Evolutionary conservation across 148 eudicot species (phyloP).

Genomic region (Salicornia ramosissima): DNA sequence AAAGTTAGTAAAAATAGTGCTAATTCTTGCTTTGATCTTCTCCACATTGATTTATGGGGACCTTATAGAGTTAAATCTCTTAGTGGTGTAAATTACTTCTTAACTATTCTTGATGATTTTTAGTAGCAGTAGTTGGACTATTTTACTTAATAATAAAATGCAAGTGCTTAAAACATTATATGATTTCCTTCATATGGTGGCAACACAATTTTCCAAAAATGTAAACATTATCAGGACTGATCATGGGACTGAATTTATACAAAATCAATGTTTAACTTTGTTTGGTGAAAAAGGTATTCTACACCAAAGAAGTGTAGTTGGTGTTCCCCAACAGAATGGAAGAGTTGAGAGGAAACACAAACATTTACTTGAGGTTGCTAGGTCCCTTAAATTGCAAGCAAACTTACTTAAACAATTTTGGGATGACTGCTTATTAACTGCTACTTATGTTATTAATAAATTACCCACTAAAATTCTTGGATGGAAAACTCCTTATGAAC

Average conservation of each 20-base stretch:
- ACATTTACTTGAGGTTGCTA: too few species aligned
- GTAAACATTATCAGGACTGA: background rate
- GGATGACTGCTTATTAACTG: background rate
- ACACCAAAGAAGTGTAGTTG: too few species aligned
- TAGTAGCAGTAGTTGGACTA: background rate
- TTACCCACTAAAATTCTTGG: too few species aligned
- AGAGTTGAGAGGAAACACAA: too few species aligned
- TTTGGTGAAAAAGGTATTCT: background rate
- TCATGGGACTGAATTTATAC: background rate
- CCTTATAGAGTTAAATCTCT: background rate
- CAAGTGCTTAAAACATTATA: background rate
- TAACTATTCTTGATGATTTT: background rate
- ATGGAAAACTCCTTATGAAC: background rate
- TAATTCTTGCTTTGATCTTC: background rate
- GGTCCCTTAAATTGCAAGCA: too few species aligned
- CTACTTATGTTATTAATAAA: background rate
- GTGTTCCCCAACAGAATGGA: too few species aligned
- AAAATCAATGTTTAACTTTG: background rate
- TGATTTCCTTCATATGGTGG: background rate
- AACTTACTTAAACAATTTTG: background rate
- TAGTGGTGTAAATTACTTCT: background rate
- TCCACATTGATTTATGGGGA: background rate
- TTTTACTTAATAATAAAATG: background rate
- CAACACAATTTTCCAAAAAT: background rate
- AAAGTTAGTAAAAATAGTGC: background rate